Percentiles rank a stretch among this genome's conserved stretches.
phyloP scores from a whole-genome alignment of 2,329 filamentous ascomycete genomes.

The Aureobasidium sp. region DNA sequence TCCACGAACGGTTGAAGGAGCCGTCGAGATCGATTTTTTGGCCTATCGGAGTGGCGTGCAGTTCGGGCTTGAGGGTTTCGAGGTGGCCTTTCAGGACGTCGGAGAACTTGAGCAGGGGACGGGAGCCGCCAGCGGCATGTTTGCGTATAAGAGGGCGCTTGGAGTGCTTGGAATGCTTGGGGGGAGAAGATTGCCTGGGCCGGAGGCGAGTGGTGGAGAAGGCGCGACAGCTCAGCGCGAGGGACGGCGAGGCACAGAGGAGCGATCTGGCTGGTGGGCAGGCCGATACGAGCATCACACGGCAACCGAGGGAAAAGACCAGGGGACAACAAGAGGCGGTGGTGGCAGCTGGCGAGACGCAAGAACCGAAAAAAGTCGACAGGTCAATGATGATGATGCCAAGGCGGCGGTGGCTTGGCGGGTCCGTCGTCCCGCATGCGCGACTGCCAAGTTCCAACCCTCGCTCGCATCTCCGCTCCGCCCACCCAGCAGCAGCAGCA shows the following conservation, averaged over 20 bases:
- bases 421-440: too few relatives aligned
- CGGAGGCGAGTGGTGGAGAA: background rate
- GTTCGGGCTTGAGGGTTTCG: slow-evolving; percentile 23
- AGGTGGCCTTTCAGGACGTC: slow-evolving; percentile 23
- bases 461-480: too few relatives aligned
- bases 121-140: background rate
- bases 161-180: background rate
- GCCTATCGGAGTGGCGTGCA: slow-evolving; percentile 28
- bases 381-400: too few relatives aligned
- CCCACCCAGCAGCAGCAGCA: too few relatives aligned
- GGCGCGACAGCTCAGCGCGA: slow-evolving; percentile 16
- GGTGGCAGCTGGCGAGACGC: background rate
- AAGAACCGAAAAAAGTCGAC: background rate
- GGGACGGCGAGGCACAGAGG: slow-evolving; percentile 34
- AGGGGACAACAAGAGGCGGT: too few relatives aligned
- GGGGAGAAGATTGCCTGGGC: background rate
- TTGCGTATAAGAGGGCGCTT: background rate
- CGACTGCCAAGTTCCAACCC: too few relatives aligned
- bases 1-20: slow-evolving; percentile 25
- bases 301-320: too few relatives aligned
- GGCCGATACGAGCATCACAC: slow-evolving; percentile 20
- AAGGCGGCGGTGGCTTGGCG: too few relatives aligned
- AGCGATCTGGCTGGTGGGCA: slow-evolving; percentile 30
- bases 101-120: background rate
- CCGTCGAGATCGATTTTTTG: slow-evolving; percentile 25